Evolutionary conservation across 768 basidiomycete species (phyloP), one percentile per base, ranked within the genome.

Genomic region (Lepiota venenata): DNA sequence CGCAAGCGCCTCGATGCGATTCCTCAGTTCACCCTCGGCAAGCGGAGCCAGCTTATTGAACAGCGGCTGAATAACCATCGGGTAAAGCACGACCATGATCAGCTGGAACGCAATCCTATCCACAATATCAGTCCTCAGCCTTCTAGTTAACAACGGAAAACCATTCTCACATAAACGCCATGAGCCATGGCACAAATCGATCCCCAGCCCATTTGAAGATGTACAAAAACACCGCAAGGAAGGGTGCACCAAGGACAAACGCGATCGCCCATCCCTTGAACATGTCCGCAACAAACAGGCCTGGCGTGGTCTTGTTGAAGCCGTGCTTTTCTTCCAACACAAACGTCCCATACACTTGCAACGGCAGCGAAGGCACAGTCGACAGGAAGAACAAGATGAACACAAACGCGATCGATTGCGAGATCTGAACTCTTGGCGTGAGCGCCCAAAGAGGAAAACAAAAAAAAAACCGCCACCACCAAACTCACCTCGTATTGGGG

Each of bases 31-130:
- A 29, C 92, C 91, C 12, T 80, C 74, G 0, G 81, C 74, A 4
- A 99, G 80, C 2, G 93, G 91, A 1, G 93, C 93, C 42, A 98
- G 83, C 70, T 93, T 98, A 80, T 99, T 98, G 82, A 98, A 98
- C 52, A 98, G 72, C 0, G 97, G 97, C 61, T 95, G 93, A 61
- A 99, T 93, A 66, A 93, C 74, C 37, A 83, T 88, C 2, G 91
- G 91, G 71, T 90, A 91, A 50, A 93, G 63, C 57, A 92, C 71
- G 56, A 90, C 87, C 83, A 98, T 88, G 64, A 82, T 71, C 38
- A 98, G 68, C 66, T 94, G 93, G 77, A 98, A 88, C 4, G 75
- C 68, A 52, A 97, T 73, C 66, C 94, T 93, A 58, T 46, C 52
- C 27, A 29, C 37, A 29, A 37, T 22, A 15, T 47, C 22, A 49